Evolutionary conservation across 106 monocot species (phyloP), one percentile per base, ranked within the genome.

Genomic region (Allium cepa): DNA sequence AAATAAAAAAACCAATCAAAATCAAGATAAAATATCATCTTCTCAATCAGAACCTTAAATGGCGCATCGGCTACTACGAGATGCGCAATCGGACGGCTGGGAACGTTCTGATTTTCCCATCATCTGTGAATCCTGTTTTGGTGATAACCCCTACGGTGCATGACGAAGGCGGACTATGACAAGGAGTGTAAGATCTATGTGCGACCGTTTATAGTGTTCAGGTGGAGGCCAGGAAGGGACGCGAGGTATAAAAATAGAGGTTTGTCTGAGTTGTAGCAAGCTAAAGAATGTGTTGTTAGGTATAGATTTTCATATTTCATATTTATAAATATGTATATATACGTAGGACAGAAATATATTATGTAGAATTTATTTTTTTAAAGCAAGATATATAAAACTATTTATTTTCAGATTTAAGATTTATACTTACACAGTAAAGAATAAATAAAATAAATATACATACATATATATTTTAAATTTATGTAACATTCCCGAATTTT

Each of bases 171-270:
- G 85, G 15, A 87, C 16, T 99, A 99, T 64, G 99, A 99, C 68
- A 93, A 99, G 63, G 99, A 99, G 76, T 99, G 99, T 68, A 99
- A 99, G 75, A 99, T 99, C 18, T 99, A 92, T 71, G 84, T 89
- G 3, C 69, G 99, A 11, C 99, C 99, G 10, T 99, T 99, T 69
- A 99, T 90, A 9, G 99, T 99, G 45, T 99, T 99, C 67, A 78
- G 99, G 10, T 99, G 99, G 99, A 80, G 99, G 65, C 99, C 99
- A 8, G 99, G 99, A 51, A 81, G 88, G 16, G 88, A 88, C 79
- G 84, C 88, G 57, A 84, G 88, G 61, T 88, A 62, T 53, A 88
- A 88, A 58, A 88, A 88, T n/a, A n/a, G 88, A 88, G 69, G 50
- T 88, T 13, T 88, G 88, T 55, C 88, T 84, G 64, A 88, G 84